A percentile compares a stretch with the other conserved stretches of the same genome.
Conservation (phyloP, 2,329 filamentous ascomycete species). For the Teratosphaeria gauchensis region DNA sequence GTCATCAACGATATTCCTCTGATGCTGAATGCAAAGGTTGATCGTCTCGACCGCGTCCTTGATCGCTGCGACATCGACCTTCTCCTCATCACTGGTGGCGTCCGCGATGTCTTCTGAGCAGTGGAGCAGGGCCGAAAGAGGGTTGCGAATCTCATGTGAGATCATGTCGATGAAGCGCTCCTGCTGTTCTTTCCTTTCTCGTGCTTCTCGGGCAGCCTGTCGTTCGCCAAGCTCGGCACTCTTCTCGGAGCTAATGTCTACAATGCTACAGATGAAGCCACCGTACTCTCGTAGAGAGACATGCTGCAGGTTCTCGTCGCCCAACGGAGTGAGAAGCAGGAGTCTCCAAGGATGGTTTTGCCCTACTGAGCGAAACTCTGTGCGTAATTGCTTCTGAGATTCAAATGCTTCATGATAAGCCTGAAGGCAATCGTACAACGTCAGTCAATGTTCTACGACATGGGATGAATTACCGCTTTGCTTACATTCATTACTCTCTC, state of each 20-base stretch:
- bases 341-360: conserved; percentile 30
- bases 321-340: conserved; percentile 34
- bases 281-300: conserved; percentile 25
- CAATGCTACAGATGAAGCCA: conserved; percentile 37
- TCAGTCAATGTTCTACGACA: too few species aligned
- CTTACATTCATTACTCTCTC: conserved; percentile 31
- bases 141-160: conserved; percentile 30
- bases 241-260: conserved; percentile 39
- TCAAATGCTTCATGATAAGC: conserved; percentile 35
- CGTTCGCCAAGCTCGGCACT: conserved; percentile 33
- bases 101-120: conserved; percentile 34
- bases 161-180: conserved; percentile 34
- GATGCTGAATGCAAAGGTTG: conserved; percentile 34
- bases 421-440: too few species aligned
- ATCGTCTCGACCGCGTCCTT: conserved; percentile 27
- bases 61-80: conserved; percentile 13
- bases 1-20: conserved; percentile 34
- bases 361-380: conserved; percentile 33
- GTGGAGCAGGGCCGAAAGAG: conserved; percentile 30
- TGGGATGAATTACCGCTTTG: too few species aligned
- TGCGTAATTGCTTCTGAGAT: conserved; percentile 28
- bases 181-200: conserved; percentile 36
- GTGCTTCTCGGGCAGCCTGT: conserved; percentile 33
- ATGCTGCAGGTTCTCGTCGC: conserved; percentile 27
- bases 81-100: conserved; percentile 10